Evolutionary conservation across 768 basidiomycete genomes (phyloP).

Genomic region (Tylopilus vinaceipallidus): DNA sequence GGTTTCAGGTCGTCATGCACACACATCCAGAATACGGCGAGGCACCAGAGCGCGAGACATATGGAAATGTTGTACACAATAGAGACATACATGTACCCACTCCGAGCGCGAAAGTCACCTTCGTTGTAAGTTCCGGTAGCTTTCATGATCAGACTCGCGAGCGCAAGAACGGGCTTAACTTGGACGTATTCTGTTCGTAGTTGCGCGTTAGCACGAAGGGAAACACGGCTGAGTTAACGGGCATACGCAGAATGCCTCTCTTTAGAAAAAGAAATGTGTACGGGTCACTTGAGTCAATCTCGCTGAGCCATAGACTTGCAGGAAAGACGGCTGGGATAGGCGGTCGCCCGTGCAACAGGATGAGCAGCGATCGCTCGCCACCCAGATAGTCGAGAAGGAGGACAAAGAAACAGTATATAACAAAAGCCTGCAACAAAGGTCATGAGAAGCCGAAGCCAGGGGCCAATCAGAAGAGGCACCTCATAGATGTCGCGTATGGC

Average conservation of each 20-base stretch:
- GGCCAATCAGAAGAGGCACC: conserved; percentile 44
- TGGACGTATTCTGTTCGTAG: conserved; percentile 87
- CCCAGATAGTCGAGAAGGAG: conserved; percentile 83
- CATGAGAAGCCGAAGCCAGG: background rate
- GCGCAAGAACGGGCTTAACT: conserved; percentile 87
- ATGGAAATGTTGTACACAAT: conserved; percentile 84
- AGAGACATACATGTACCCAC: conserved; percentile 90
- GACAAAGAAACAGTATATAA: conserved; percentile 91
- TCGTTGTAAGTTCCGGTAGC: conserved; percentile 85
- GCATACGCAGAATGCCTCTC: conserved; percentile 85
- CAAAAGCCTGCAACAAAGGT: conserved; percentile 63
- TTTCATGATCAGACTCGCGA: conserved; percentile 84
- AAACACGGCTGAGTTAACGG: conserved; percentile 11
- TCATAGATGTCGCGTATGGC: conserved; percentile 95
- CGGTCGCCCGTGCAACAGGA: conserved; percentile 85
- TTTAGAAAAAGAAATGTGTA: conserved; percentile 92
- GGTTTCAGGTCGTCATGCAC: conserved; percentile 87
- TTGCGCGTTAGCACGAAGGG: background rate
- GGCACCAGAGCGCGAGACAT: conserved; percentile 78
- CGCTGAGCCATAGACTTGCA: conserved; percentile 73
- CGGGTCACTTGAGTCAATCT: conserved; percentile 93
- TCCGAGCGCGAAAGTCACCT: conserved; percentile 78
- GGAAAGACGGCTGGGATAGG: conserved; percentile 90
- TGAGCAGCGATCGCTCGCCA: conserved; percentile 90
- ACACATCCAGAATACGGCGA: conserved; percentile 96